Evolutionary conservation across 352 stramenopile genomes (phyloP).

Genomic region (Phytophthora meadii): DNA sequence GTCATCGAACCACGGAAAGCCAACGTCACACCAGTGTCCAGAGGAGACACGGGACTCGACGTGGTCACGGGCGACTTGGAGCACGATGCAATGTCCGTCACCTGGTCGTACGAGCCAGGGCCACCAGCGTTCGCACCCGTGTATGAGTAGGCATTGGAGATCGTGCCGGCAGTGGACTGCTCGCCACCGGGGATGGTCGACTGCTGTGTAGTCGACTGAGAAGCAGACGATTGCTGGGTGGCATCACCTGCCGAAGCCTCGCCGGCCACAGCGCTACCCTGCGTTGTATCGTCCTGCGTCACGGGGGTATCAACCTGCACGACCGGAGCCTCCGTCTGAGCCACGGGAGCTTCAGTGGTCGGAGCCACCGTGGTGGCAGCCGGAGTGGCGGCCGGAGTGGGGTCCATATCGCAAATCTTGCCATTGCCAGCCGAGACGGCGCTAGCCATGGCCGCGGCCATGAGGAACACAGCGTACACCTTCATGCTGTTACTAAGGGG

Average conservation of each 20-base stretch:
- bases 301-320: slow-evolving; percentile 6
- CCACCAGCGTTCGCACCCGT: slow-evolving; percentile 59
- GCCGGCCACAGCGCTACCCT: slow-evolving; percentile 14
- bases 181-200: slow-evolving; percentile 23
- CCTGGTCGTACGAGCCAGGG: slow-evolving; percentile 68
- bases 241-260: slow-evolving; percentile 15
- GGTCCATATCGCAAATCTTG: slow-evolving; percentile 46
- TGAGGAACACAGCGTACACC: slow-evolving; percentile 39
- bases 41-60: slow-evolving; percentile 55
- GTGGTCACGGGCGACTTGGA: slow-evolving; percentile 51
- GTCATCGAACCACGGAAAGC: slow-evolving; percentile 72
- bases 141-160: slow-evolving; percentile 63
- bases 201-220: slow-evolving; percentile 19
- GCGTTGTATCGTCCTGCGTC: slow-evolving; percentile 11
- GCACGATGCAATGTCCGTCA: slow-evolving; percentile 72
- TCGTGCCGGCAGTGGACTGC: slow-evolving; percentile 45
- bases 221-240: slow-evolving; percentile 15
- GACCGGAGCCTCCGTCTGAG: slow-evolving; percentile 6
- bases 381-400: slow-evolving; percentile 8
- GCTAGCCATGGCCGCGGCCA: slow-evolving; percentile 36
- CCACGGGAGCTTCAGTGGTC: not conserved
- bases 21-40: slow-evolving; percentile 72
- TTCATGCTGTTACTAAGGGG: slow-evolving; percentile 31
- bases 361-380: slow-evolving; percentile 2
- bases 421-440: slow-evolving; percentile 26